A percentile compares a stretch with the other conserved stretches of the same genome.
Conservation (phyloP, 73 alveolate genomes). For the Effrenium voratum region DNA sequence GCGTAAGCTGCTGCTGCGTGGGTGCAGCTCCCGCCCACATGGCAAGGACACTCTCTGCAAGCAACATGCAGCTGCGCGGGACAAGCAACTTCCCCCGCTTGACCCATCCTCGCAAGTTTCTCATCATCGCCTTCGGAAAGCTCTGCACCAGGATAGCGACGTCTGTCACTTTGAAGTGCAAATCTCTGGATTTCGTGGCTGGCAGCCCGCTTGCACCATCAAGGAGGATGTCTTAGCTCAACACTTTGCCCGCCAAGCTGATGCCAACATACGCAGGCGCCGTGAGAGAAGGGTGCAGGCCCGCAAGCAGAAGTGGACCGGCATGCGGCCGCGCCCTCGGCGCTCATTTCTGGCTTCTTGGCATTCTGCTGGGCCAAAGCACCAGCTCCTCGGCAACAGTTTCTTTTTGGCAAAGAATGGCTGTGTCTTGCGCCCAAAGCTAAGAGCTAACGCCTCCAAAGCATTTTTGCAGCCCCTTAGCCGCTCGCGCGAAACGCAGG, state of each 20-base stretch:
- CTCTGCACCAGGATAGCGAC: not conserved
- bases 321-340: too few species aligned
- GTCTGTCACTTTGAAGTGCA: not conserved
- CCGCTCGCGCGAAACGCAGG: not conserved
- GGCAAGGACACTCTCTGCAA: conserved; percentile 7
- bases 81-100: not conserved
- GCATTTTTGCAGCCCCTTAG: too few species aligned
- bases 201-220: conserved; percentile 18
- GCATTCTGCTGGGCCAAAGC: not conserved
- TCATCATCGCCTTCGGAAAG: not conserved
- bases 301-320: not conserved
- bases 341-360: not conserved
- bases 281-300: not conserved
- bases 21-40: not conserved
- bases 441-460: too few species aligned
- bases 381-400: too few species aligned
- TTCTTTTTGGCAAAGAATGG: not conserved
- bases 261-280: not conserved
- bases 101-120: not conserved
- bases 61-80: not conserved
- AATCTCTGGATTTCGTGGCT: not conserved
- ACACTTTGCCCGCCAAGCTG: not conserved
- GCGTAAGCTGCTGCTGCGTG: not conserved
- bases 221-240: not conserved
- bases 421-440: too few species aligned